Evolutionary conservation across 257 asterid genomes (phyloP).

Genomic region (Forsythia viridissima): DNA sequence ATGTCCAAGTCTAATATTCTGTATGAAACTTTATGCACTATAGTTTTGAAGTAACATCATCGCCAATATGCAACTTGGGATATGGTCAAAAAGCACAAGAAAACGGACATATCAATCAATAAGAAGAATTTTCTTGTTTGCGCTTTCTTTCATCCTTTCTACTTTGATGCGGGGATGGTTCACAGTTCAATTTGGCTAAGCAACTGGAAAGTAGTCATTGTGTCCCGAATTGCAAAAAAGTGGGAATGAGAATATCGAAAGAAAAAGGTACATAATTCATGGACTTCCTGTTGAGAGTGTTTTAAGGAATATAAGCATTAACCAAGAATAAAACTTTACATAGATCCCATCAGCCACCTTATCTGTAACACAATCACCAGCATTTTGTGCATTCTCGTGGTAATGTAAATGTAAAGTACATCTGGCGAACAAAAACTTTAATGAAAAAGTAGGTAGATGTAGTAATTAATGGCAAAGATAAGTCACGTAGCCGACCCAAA

Average conservation of each 20-base stretch:
- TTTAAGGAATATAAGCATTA: not conserved
- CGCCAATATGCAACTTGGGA: not conserved
- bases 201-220: not conserved
- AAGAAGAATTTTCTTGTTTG: not conserved
- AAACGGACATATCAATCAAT: not conserved
- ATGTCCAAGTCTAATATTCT: not conserved
- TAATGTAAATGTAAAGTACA: not conserved
- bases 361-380: not conserved
- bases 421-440: not conserved
- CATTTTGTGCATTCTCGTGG: not conserved
- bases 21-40: not conserved
- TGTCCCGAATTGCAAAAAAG: too few relatives aligned
- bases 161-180: not conserved
- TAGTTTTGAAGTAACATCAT: too few relatives aligned
- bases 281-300: too few relatives aligned
- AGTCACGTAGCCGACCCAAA: not conserved
- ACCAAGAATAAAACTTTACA: not conserved
- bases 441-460: not conserved
- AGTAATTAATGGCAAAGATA: not conserved
- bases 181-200: not conserved
- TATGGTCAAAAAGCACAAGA: not conserved
- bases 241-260: too few relatives aligned
- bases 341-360: not conserved
- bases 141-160: not conserved
- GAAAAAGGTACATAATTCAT: too few relatives aligned